Conservation (phyloP, 2,329 filamentous ascomycete species). For the Epichloe sibirici region DNA sequence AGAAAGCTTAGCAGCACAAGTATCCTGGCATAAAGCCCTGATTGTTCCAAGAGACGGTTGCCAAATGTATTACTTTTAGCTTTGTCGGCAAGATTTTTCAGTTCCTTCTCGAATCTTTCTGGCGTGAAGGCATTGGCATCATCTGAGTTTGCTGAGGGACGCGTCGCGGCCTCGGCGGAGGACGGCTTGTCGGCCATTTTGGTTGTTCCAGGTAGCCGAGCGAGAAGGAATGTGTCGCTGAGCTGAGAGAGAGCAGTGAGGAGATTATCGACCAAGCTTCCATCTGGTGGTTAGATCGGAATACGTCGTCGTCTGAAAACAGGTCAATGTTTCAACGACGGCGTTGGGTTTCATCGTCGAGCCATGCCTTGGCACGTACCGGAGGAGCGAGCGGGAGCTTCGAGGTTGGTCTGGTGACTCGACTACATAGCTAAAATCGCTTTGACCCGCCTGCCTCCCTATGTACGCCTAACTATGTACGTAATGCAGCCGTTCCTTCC, state of each 20-base stretch:
- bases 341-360: neutral
- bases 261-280: neutral
- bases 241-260: neutral
- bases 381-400: neutral
- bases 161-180: neutral
- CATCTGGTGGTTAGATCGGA: neutral
- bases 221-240: neutral
- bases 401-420: neutral
- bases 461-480: too few relatives aligned
- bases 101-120: conserved; percentile 42
- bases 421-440: neutral
- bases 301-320: neutral
- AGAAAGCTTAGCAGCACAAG: conserved; percentile 20
- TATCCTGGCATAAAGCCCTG: conserved; percentile 24
- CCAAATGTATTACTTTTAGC: conserved; percentile 20
- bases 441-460: neutral
- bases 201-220: neutral
- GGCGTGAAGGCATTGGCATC: conserved; percentile 28
- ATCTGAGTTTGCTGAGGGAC: neutral
- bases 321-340: neutral
- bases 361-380: neutral
- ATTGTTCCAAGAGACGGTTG: conserved; percentile 25
- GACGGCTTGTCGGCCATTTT: neutral
- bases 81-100: conserved; percentile 37
- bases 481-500: too few relatives aligned